Evolutionary conservation across 2,329 filamentous ascomycete species (phyloP).

Genomic region (Conoideocrella luteorostrata): DNA sequence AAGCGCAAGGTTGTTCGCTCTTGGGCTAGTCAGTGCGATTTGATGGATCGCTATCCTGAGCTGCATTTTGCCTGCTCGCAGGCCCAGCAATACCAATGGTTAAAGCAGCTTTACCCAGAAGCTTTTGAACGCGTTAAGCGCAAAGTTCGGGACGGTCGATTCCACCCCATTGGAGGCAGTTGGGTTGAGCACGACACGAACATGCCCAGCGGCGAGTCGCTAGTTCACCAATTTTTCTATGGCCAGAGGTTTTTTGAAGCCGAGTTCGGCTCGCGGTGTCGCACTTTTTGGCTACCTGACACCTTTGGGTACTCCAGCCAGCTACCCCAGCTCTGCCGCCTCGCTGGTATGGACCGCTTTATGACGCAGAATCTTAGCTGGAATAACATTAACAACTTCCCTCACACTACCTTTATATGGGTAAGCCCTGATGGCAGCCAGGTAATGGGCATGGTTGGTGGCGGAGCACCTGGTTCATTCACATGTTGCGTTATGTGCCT

Average conservation of each 20-base stretch:
- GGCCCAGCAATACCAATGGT: conserved; percentile 97
- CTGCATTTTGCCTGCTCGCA: conserved; percentile 88
- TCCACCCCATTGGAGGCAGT: conserved; percentile 92
- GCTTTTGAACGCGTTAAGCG: conserved; percentile 85
- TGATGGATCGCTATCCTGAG: conserved; percentile 93
- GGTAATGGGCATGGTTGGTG: too few species aligned
- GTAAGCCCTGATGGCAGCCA: conserved; percentile 92
- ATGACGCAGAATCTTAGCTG: conserved; percentile 98
- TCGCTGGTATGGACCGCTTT: conserved; percentile 95
- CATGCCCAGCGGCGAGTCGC: conserved; percentile 88
- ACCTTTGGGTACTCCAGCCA: conserved; percentile 97
- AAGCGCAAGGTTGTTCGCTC: conserved; percentile 93
- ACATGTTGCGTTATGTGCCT: too few species aligned
- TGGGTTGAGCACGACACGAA: conserved; percentile 99
- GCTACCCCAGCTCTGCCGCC: conserved; percentile 83
- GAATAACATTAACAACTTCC: conserved; percentile 99
- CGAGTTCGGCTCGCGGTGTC: conserved; percentile 80
- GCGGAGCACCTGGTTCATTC: too few species aligned
- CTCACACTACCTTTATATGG: conserved; percentile 98
- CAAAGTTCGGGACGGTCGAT: conserved; percentile 84
- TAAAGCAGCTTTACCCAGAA: conserved; percentile 81
- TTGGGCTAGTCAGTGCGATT: conserved; percentile 93
- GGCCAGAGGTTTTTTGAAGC: conserved; percentile 93
- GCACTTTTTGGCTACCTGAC: conserved; percentile 95
- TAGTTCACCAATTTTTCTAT: conserved; percentile 90